Evolutionary conservation across 2,329 filamentous ascomycete genomes (phyloP).

Genomic region (Amauroascus niger): DNA sequence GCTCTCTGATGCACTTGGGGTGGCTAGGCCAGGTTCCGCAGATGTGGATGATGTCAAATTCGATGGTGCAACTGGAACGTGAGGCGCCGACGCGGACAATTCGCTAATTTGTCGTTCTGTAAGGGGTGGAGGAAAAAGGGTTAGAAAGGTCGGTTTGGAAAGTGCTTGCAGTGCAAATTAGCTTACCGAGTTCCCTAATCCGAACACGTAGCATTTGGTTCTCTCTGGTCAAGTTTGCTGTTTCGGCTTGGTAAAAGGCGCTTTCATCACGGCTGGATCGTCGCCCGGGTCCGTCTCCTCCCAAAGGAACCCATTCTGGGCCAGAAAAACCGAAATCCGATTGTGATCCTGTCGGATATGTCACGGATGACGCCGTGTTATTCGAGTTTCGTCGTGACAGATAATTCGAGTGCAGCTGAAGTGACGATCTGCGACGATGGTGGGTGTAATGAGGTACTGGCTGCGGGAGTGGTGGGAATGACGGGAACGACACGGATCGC

Average conservation of each 20-base stretch:
- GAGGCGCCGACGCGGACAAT: constrained; percentile 19
- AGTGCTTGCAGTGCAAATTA: not conserved
- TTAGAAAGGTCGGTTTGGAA: constrained; percentile 14
- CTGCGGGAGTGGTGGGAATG: constrained; percentile 22
- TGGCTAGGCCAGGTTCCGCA: constrained; percentile 14
- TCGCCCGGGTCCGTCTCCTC: constrained; percentile 23
- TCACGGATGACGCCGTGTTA: constrained; percentile 31
- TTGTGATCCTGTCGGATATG: constrained; percentile 24
- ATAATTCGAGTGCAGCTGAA: constrained; percentile 29
- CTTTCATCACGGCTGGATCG: constrained; percentile 39
- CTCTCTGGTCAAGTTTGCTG: constrained; percentile 38
- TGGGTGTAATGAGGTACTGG: constrained; percentile 15
- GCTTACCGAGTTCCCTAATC: constrained; percentile 38
- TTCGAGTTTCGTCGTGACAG: constrained; percentile 25
- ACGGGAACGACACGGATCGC: constrained; percentile 33
- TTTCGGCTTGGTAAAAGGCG: constrained; percentile 41
- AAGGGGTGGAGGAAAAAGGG: not conserved
- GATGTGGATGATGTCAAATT: constrained; percentile 18
- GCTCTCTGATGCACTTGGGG: constrained; percentile 1
- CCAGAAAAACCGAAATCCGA: constrained; percentile 10
- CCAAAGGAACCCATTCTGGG: constrained; percentile 20
- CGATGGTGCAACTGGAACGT: constrained; percentile 17
- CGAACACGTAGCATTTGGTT: constrained; percentile 41
- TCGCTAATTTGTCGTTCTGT: constrained; percentile 28
- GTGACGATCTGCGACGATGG: constrained; percentile 26